Base-by-base conservation (phyloP, 2,329 filamentous ascomycete species). In the Thelonectria discophora region DNA sequence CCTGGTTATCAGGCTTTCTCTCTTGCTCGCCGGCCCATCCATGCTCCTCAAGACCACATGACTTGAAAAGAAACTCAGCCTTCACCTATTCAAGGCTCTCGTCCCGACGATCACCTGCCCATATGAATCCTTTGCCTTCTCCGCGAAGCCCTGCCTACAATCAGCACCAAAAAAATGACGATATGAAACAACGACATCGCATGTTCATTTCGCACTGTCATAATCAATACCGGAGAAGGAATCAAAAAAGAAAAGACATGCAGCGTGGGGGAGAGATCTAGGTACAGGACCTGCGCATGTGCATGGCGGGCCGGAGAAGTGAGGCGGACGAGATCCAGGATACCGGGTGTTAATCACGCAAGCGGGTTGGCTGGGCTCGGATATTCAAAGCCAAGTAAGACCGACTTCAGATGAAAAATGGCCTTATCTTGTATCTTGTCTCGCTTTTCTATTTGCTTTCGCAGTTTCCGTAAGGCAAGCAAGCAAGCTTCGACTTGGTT, bases 301-400 rank as follows among this genome's bases (percentile, higher is more conserved):
- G 48, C 55, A 47, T n/a, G 8, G 24, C 12, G 15, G 10, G 20
- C 24, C 5, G 10, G 6, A 17, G n/a, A 58, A 45, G 49, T 45
- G 48, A 62, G 55, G 49, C 49, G 43, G 55, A 58, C 27, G 27
- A 45, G 15, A 46, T 11, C 40, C 40, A 15, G 53, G 53, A 40
- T 52, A 34, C 30, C n/a, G n/a, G 15, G 42, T n/a, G 5, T 7
- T 9, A n/a, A 39, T 47, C n/a, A n/a, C n/a, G n/a, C 12, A 7
- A 18, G 17, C 42, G 24, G 24, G 24, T 24, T 24, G 7, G 40
- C 17, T n/a, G 5, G 3, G 40, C 17, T 39, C 40, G 24, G 24
- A 7, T 24, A 39, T 39, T 39, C 37, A 39, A 39, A n/a, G n/a
- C 13, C n/a, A 24, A 24, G 7, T 4, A 24, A 7, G 24, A 4